Evolutionary conservation across 306 rosid genomes (phyloP).

Genomic region (Ormosia emarginata): DNA sequence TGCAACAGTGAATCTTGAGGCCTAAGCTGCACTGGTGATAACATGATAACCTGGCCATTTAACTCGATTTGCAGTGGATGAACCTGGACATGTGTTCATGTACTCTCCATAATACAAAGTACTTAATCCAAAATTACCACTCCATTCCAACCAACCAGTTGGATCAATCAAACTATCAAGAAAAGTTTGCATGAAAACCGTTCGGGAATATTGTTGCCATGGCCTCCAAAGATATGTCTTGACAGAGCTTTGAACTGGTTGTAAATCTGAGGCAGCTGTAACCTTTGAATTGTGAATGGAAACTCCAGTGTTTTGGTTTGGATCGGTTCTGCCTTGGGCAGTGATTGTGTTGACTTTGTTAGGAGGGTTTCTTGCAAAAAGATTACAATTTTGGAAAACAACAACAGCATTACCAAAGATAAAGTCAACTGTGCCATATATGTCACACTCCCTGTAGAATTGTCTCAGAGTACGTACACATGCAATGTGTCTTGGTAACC

Average conservation of each 20-base stretch:
- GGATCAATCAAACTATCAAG: constrained; percentile 48
- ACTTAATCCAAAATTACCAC: constrained; percentile 51
- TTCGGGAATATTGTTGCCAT: constrained; percentile 53
- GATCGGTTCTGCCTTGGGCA: constrained; percentile 59
- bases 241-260: constrained; percentile 2
- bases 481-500: constrained; percentile 79
- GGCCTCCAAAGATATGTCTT: constrained; percentile 64
- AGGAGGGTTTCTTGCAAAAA: constrained; percentile 51
- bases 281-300: constrained; percentile 49
- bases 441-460: constrained; percentile 38
- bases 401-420: constrained; percentile 38
- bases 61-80: constrained; percentile 38
- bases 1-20: constrained; percentile 44
- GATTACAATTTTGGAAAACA: constrained; percentile 57
- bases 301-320: constrained; percentile 66
- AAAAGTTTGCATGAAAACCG: constrained; percentile 45
- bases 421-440: constrained; percentile 25
- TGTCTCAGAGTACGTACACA: constrained; percentile 49
- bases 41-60: constrained; percentile 48
- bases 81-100: constrained; percentile 42
- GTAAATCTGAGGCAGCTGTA: constrained; percentile 38
- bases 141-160: constrained; percentile 65
- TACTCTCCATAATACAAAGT: constrained; percentile 54
- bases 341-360: constrained; percentile 54
- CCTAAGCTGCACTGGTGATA: constrained; percentile 39